Base-by-base conservation (phyloP, 768 basidiomycete species). In the Mrakia frigida region DNA sequence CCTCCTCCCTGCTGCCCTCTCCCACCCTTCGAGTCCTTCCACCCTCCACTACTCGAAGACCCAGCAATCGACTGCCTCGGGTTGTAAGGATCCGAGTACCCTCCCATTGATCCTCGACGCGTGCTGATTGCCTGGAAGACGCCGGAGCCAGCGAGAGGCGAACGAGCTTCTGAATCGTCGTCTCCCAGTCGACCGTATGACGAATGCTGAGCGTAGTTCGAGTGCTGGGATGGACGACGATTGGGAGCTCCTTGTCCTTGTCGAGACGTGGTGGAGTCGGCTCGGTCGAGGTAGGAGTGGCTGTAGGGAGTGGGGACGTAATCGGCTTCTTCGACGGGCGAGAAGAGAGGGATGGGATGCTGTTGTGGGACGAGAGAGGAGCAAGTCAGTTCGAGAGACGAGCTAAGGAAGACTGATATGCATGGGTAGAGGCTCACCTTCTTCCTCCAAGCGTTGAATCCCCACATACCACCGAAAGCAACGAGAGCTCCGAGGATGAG, bases 271-370 rank as follows among this genome's bases (percentile, higher is more conserved):
- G 21, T 7, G 23, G 65, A 68, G 23, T 21, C 37, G 1, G 35
- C 35, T n/a, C 65, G 65, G 13, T 68, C 39, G 37, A 68, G 37
- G 23, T 65, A 33, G 21, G 63, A 65, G 63, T 39, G 35, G 18
- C 13, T 39, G 37, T 37, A 68, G 11, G 65, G 65, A 4, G 65
- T 68, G 0, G 65, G 65, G 6, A 68, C 25, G 23, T 25, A 68
- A 25, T 68, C 39, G 6, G 65, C 35, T 23, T 68, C 65, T 21
- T 68, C 65, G 37, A 68, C 37, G 11, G 65, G 65, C 2, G 65
- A 41, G 35, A 68, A 68, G 25, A 68, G 65, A 21, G 65, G 65
- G 35, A 41, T 68, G 23, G 65, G 65, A 14, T 68, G 65, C 65
- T 68, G 37, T 50, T 21, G 43, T 11, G 5, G 9, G 37, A n/a